Evolutionary conservation across 805 yeast genomes (phyloP), one percentile per base, ranked within the genome.

Genomic region (Lipomyces kockii): DNA sequence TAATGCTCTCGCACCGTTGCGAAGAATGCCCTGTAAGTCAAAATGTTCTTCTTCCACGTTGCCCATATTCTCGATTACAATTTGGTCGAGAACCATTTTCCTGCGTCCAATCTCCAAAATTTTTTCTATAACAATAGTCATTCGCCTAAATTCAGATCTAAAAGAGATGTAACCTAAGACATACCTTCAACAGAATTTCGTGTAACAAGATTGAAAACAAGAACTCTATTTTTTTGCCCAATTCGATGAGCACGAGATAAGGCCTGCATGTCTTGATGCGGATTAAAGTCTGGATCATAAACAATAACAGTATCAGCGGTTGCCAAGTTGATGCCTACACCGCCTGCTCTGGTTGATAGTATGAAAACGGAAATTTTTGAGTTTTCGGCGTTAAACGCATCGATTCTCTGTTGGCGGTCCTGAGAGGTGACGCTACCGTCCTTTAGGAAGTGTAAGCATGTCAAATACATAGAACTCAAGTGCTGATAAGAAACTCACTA

Each of bases 221-320:
- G 82, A 2, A 92, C 97, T 0, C 97, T 97, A 61, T 85, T 87
- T 1, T 80, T 83, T 76, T 94, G 98, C 0, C 98, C 98, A 62
- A 94, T 91, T 74, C 98, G 82, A 76, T 94, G 98, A 20, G 91
- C 95, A 64, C 98, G 82, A 73, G 93, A 98, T 85, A 93, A 92
- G 0, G 98, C 98, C 76, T 94, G 99, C 62, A 92, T 80, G 78
- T 94, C 98, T 69, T 92, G 96, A 75, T 93, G 97, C 0, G 98
- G 99, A 75, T 94, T 94, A 96, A 97, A 93, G 76, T 94, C 99
- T 63, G 91, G 89, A 74, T 94, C 99, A 75, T 91, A 92, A 5
- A 94, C 74, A 3, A 94, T 86, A 0, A 93, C 98, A 0, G 96
- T 87, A 71, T 94, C 97, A 0, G 98, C 97, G 0, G 89, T 86